These are phyloP conservation scores for Diplodia seriata DNA, from an alignment of 2,329 filamentous ascomycete genomes.

Conservation along the genomic window DNA sequence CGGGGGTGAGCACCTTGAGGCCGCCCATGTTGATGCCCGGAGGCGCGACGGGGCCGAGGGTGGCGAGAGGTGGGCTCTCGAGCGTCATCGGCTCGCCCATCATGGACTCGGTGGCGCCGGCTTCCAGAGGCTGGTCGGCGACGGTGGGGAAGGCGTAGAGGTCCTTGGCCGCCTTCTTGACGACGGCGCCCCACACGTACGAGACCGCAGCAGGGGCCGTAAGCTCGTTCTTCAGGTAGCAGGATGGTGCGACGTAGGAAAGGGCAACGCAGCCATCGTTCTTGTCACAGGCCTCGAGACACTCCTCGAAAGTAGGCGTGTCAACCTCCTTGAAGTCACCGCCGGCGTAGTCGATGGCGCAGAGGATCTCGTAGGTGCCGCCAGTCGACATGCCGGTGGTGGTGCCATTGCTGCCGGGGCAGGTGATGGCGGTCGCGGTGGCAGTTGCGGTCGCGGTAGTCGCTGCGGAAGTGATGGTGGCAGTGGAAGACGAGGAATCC, in stretches of 20 bases:
- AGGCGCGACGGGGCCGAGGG: slow-evolving; percentile 14
- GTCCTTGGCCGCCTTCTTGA: slow-evolving; percentile 26
- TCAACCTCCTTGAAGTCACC: slow-evolving; percentile 17
- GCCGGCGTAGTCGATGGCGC: slow-evolving; percentile 12
- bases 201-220: not conserved
- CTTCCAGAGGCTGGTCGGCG: not conserved
- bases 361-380: slow-evolving; percentile 16
- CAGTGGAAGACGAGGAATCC: not conserved
- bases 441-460: not conserved
- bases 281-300: slow-evolving; percentile 10
- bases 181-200: slow-evolving; percentile 19
- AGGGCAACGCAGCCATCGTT: slow-evolving; percentile 8
- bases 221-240: slow-evolving; percentile 23
- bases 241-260: slow-evolving; percentile 16
- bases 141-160: slow-evolving; percentile 9
- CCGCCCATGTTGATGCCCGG: slow-evolving; percentile 27
- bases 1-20: slow-evolving; percentile 3
- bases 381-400: slow-evolving; percentile 2
- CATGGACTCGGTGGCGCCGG: slow-evolving; percentile 6
- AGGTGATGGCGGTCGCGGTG: not conserved
- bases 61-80: slow-evolving; percentile 12
- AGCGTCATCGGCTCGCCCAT: slow-evolving; percentile 5
- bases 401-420: slow-evolving; percentile 5
- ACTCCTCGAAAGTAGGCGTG: slow-evolving; percentile 13
- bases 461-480: slow-evolving; percentile 7